These are phyloP conservation scores for Blastocystis hominis DNA, from an alignment of 352 stramenopile species.

Conservation along the genomic window DNA sequence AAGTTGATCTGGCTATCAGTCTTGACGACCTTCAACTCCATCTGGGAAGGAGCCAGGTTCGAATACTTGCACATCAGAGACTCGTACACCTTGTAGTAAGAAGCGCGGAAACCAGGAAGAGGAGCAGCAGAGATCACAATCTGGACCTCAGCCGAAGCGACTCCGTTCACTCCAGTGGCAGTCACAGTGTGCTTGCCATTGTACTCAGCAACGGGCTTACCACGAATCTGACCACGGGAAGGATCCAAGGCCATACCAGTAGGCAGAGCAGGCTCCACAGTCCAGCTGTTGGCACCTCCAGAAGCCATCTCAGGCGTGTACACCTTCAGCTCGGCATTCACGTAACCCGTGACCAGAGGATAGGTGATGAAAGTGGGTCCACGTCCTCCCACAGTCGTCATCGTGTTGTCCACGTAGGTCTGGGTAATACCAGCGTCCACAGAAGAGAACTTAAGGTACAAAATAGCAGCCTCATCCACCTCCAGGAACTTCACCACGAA, in stretches of 20 bases:
- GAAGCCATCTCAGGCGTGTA: neutral
- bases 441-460: neutral
- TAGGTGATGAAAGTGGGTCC: conserved; percentile 55
- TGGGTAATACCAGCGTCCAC: neutral
- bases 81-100: conserved; percentile 26
- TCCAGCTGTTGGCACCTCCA: conserved; percentile 24
- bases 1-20: neutral
- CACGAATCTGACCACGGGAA: neutral
- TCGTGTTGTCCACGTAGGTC: neutral
- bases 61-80: neutral
- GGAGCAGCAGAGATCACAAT: neutral
- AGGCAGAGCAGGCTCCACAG: conserved; percentile 30
- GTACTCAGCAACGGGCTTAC: neutral
- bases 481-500: conserved; percentile 53
- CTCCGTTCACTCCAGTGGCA: neutral
- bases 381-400: conserved; percentile 51
- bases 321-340: neutral
- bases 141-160: neutral
- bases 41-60: neutral
- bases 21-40: neutral
- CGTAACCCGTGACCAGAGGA: conserved; percentile 12
- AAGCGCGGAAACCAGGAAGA: neutral
- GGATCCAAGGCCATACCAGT: conserved; percentile 23
- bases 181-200: neutral
- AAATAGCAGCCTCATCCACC: conserved; percentile 8